Evolutionary conservation across 768 basidiomycete species (phyloP).

Genomic region (Lactarius akahatsu): DNA sequence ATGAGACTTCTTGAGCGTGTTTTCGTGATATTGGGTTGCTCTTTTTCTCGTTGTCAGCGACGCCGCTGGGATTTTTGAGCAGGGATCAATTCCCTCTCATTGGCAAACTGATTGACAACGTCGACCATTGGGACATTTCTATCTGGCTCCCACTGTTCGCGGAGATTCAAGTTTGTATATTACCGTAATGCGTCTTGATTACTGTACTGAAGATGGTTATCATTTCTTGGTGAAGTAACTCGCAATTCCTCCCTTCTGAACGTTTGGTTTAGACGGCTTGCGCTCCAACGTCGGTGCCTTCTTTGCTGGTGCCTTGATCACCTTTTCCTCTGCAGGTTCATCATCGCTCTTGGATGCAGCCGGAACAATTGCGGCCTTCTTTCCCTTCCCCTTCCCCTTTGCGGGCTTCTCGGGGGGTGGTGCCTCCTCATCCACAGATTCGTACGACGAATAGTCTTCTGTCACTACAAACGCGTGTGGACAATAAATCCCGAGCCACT

Average conservation of each 20-base stretch:
- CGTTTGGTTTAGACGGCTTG: slow-evolving; percentile 20
- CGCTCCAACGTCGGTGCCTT: slow-evolving; percentile 8
- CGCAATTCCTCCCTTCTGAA: slow-evolving; percentile 22
- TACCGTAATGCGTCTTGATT: not conserved
- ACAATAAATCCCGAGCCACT: not conserved
- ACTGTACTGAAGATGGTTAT: not conserved
- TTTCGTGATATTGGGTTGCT: too few relatives aligned
- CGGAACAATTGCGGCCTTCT: slow-evolving; percentile 21
- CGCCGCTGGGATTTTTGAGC: too few relatives aligned
- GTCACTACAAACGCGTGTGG: slow-evolving; percentile 45
- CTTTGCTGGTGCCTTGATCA: slow-evolving; percentile 9
- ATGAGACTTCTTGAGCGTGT: too few relatives aligned
- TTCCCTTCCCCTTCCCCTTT: slow-evolving; percentile 29
- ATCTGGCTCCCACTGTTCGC: too few relatives aligned
- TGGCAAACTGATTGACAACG: too few relatives aligned
- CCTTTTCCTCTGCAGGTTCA: slow-evolving; percentile 11
- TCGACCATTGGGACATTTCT: too few relatives aligned
- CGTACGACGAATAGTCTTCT: slow-evolving; percentile 79
- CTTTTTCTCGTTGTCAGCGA: too few relatives aligned
- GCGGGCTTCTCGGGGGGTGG: slow-evolving; percentile 31
- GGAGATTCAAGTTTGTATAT: too few relatives aligned
- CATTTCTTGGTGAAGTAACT: slow-evolving; percentile 24
- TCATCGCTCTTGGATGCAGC: slow-evolving; percentile 10
- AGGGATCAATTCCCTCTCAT: too few relatives aligned
- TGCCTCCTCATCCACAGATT: slow-evolving; percentile 69